Evolutionary conservation across 169 alveolate species (phyloP).

Genomic region (Eimeria tenella): DNA sequence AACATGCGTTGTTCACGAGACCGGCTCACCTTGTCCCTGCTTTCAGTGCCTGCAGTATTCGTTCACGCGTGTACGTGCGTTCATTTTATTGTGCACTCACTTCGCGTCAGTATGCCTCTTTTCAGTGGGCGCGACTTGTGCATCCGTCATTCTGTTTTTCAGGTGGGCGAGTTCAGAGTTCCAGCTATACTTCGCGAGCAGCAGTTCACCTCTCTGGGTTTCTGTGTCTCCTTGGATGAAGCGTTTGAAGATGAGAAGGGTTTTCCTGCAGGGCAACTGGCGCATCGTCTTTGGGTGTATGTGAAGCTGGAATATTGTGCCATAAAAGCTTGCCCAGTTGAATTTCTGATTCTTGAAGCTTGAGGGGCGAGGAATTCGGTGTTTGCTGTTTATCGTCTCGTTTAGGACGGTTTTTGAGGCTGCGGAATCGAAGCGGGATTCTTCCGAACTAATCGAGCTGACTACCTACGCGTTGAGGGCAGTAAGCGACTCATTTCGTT

Average conservation of each 20-base stretch:
- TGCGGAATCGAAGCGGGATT: conserved; percentile 28
- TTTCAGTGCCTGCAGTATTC: too few species aligned
- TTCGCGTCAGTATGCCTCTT: not conserved
- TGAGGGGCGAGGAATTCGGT: not conserved
- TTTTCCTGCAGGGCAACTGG: conserved; percentile 74
- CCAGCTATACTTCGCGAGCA: conserved; percentile 72
- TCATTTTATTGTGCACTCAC: not conserved
- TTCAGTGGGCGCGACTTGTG: not conserved
- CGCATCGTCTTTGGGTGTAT: conserved; percentile 78
- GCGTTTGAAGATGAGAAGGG: conserved; percentile 67
- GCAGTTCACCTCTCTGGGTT: conserved; percentile 72
- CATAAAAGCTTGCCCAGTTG: not conserved
- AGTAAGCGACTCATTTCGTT: not conserved
- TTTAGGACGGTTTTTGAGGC: conserved; percentile 66
- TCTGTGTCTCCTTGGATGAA: conserved; percentile 77
- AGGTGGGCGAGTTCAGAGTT: conserved; percentile 77
- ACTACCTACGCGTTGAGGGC: conserved; percentile 59
- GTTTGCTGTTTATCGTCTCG: not conserved
- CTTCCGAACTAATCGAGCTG: conserved; percentile 50
- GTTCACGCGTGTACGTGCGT: too few species aligned
- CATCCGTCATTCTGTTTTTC: not conserved
- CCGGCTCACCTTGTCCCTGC: too few species aligned
- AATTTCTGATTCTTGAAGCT: not conserved
- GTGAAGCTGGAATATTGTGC: not conserved
- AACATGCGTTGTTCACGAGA: too few species aligned